Evolutionary conservation across 805 yeast genomes (phyloP).

Genomic region (Cyberlindnera nakhonratchasimensis): DNA sequence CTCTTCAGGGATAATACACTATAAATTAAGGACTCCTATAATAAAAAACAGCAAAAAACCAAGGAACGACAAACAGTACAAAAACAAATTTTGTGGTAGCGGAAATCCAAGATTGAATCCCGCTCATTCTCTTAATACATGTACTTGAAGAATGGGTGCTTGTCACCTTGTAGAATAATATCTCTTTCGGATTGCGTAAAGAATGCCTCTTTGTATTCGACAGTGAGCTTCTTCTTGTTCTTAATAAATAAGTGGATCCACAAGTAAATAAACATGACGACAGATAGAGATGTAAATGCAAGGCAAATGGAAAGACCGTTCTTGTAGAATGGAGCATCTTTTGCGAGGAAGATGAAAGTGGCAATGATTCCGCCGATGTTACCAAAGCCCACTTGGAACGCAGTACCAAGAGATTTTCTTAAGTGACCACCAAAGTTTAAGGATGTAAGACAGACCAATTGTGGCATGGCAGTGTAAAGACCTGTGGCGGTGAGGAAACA

Average conservation of each 20-base stretch:
- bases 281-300: slow-evolving; percentile 41
- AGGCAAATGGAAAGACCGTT: slow-evolving; percentile 40
- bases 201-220: slow-evolving; percentile 31
- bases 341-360: slow-evolving; percentile 34
- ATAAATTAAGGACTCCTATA: too few relatives aligned
- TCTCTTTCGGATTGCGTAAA: slow-evolving; percentile 31
- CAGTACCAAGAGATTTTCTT: slow-evolving; percentile 38
- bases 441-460: slow-evolving; percentile 35
- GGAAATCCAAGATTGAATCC: background rate
- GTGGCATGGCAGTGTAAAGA: slow-evolving; percentile 38
- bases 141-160: slow-evolving; percentile 45
- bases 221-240: slow-evolving; percentile 36
- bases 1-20: too few relatives aligned
- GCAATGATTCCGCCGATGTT: slow-evolving; percentile 40
- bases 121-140: too few relatives aligned
- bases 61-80: background rate
- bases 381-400: slow-evolving; percentile 38
- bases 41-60: background rate
- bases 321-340: slow-evolving; percentile 39
- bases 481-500: slow-evolving; percentile 37
- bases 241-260: slow-evolving; percentile 28
- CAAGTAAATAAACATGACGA: slow-evolving; percentile 33
- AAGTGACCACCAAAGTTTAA: slow-evolving; percentile 38
- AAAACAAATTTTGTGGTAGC: background rate
- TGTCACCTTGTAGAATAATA: slow-evolving; percentile 36